phyloP scores from a whole-genome alignment of 257 asterid genomes.

The Ehretia macrophylla region DNA sequence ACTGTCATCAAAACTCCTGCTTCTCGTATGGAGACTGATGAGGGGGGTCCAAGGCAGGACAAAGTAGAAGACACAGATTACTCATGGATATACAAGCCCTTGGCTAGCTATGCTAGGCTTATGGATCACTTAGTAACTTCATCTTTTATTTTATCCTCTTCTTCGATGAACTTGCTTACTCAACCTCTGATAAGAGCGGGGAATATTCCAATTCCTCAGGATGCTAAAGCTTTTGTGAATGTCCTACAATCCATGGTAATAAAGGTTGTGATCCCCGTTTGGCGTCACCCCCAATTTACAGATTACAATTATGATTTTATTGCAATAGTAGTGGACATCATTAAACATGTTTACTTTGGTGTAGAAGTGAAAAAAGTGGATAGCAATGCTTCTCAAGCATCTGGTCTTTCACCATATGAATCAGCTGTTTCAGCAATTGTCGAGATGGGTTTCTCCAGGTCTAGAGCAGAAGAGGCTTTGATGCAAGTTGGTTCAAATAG shows the following conservation, averaged over 20 bases:
- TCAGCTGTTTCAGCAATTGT: constrained; percentile 69
- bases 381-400: constrained; percentile 49
- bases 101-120: constrained; percentile 84
- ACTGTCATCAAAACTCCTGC: constrained; percentile 66
- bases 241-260: constrained; percentile 85
- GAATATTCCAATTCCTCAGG: constrained; percentile 74
- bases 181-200: constrained; percentile 82
- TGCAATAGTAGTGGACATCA: constrained; percentile 58
- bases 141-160: constrained; percentile 73
- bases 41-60: constrained; percentile 54
- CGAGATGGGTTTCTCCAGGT: constrained; percentile 92
- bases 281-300: constrained; percentile 81
- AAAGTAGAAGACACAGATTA: constrained; percentile 50
- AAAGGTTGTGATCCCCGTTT: constrained; percentile 85
- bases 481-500: constrained; percentile 95
- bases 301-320: constrained; percentile 86
- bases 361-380: constrained; percentile 66
- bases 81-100: constrained; percentile 70
- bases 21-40: constrained; percentile 96
- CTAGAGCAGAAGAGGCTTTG: constrained; percentile 90
- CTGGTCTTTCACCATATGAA: constrained; percentile 88
- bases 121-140: constrained; percentile 95
- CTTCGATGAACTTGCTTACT: constrained; percentile 77
- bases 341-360: constrained; percentile 79
- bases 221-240: constrained; percentile 86